Evolutionary conservation across 108 stramenopile genomes (phyloP), one percentile per base, ranked within the genome.

Genomic region (Aureococcus anophagefferens): DNA sequence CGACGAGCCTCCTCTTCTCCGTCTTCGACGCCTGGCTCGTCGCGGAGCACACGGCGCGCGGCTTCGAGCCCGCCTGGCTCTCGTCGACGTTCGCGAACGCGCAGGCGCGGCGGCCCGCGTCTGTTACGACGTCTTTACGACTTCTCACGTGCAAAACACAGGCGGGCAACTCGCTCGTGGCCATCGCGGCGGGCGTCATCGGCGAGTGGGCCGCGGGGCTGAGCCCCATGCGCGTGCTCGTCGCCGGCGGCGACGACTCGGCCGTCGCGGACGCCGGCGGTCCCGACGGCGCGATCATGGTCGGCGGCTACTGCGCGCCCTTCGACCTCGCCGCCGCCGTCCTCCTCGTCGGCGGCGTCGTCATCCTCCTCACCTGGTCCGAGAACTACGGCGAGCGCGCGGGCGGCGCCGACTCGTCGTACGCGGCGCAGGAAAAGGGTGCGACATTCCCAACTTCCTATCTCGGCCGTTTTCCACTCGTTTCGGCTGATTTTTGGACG

Each of bases 341-440:
- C 17, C 85, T 95, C 63, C 33, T 90, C 13, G 30, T 82, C 7
- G 93, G 90, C 66, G 90, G 87, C 3, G n/a, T 84, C 35, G 72
- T 90, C n/a, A 89, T 90, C 0, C 31, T 66, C 5, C 65, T 78
- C 46, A 69, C 87, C n/a, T 99, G 96, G 96, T 86, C 86, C 37
- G 98, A 99, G 74, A 99, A 99, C 80, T 94, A 92, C 72, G 96
- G 96, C 18, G 87, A 85, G 30, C 35, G n/a, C n/a, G n/a, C n/a
- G n/a, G n/a, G n/a, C n/a, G n/a, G n/a, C n/a, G n/a, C n/a, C n/a
- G n/a, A n/a, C n/a, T n/a, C n/a, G n/a, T n/a, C n/a, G n/a, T n/a
- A n/a, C n/a, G n/a, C n/a, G n/a, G n/a, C n/a, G n/a, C n/a, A n/a
- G n/a, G n/a, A n/a, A n/a, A n/a, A n/a, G n/a, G n/a, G n/a, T n/a